Evolutionary conservation across 257 asterid genomes (phyloP), one percentile per base, ranked within the genome.

Genomic region (Nicotiana tomentosiformis): DNA sequence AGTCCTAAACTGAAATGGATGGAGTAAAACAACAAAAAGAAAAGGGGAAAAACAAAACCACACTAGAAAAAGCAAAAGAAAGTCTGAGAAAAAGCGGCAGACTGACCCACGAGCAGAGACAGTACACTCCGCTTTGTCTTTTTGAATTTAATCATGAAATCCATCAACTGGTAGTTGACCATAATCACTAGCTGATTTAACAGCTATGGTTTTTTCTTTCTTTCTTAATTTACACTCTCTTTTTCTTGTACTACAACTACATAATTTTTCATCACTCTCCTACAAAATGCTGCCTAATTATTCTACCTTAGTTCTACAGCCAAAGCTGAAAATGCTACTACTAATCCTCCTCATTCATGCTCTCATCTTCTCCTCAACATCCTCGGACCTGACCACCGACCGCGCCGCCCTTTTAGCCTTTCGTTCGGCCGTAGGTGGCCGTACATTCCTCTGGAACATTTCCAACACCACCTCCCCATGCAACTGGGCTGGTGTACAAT

Each of bases 391-490:
- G 62, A 30, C 88, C 84, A 20, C 93, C 68, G 97, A 94, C 88
- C 88, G 86, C 30, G 81, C 87, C 53, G 96, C 97, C 62, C 93
- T 94, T 66, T 67, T 94, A 33, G 82, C 92, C 81, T 87, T 94
- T 66, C 97, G 97, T 72, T 20, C 92, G 83, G 88, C 98, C 65
- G 88, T 91, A 7, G 90, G 90, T 62, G 98, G 98, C 56, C 93
- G 97, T 49, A 85, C 94, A 20, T 79, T 90, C 58, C 77, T 90
- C 30, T 94, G 98, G 98, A 91, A 94, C 92, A 83, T 85, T 60
- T 74, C 90, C 55, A 69, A 12, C 66, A 20, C 88, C 81, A 20
- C 88, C 81, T 83, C 91, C 55, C 96, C 97, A 56, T 94, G 98
- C 93, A 85, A 53, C 84, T 94, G 96, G 96, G 83, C 82, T 10